phyloP scores from a whole-genome alignment of 2,329 filamentous ascomycete species.

The Trichoderma oligosporum region DNA sequence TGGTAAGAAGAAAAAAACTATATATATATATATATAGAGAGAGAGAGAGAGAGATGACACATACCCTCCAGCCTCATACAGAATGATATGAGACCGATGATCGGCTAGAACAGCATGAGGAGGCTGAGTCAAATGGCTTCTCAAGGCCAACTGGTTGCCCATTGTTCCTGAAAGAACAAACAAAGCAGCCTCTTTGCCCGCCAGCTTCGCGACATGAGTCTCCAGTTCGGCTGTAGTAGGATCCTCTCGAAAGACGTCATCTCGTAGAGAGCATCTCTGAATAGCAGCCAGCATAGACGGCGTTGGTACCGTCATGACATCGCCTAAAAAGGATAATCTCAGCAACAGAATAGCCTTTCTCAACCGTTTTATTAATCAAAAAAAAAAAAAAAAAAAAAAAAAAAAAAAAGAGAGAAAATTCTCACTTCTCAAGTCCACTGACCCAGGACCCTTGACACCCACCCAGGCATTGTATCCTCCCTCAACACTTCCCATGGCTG shows the following conservation, averaged over 20 bases:
- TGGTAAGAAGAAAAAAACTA: not conserved
- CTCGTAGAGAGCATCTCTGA: slow-evolving; percentile 66
- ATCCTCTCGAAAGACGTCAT: slow-evolving; percentile 83
- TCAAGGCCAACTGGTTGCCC: slow-evolving; percentile 84
- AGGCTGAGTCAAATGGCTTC: slow-evolving; percentile 72
- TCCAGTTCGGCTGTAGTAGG: slow-evolving; percentile 74
- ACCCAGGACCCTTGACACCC: slow-evolving; percentile 37
- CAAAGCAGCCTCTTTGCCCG: slow-evolving; percentile 71
- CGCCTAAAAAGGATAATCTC: slow-evolving; percentile 35
- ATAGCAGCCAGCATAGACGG: slow-evolving; percentile 79
- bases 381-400: not conserved
- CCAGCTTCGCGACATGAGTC: slow-evolving; percentile 65
- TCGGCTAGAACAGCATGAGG: slow-evolving; percentile 80
- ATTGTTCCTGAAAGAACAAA: slow-evolving; percentile 89
- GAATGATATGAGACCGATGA: slow-evolving; percentile 70
- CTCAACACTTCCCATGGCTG: not conserved
- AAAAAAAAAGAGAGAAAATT: not conserved
- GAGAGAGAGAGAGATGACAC: slow-evolving; percentile 22
- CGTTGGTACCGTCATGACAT: slow-evolving; percentile 68
- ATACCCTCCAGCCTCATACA: slow-evolving; percentile 60
- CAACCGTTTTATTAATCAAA: not conserved
- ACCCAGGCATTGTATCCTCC: slow-evolving; percentile 33
- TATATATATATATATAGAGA: not conserved
- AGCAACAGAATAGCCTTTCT: not conserved
- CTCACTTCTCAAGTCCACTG: slow-evolving; percentile 41